These are phyloP conservation scores for Aureobasidium sp. DNA, from an alignment of 2,329 filamentous ascomycete species.

Conservation along the genomic window DNA sequence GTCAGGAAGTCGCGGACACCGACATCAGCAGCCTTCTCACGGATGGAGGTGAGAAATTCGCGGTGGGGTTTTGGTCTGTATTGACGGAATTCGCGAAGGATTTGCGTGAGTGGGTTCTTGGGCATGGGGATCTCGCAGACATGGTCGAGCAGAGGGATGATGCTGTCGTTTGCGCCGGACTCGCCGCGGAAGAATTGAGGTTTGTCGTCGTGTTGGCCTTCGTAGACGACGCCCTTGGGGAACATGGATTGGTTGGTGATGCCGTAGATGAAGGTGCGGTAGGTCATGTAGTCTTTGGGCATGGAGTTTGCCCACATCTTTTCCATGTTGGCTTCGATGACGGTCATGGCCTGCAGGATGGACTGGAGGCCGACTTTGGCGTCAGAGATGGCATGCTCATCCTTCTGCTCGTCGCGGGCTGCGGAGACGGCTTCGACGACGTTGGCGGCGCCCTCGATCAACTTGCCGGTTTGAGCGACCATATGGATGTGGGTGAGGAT, in stretches of 20 bases:
- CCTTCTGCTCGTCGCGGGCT: neutral
- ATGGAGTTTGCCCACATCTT: slow-evolving; percentile 83
- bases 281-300: slow-evolving; percentile 74
- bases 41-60: slow-evolving; percentile 69
- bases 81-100: slow-evolving; percentile 77
- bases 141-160: slow-evolving; percentile 81
- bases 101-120: slow-evolving; percentile 75
- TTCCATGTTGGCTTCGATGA: slow-evolving; percentile 27
- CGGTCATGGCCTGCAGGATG: slow-evolving; percentile 25
- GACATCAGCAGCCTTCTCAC: slow-evolving; percentile 40
- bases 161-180: slow-evolving; percentile 88
- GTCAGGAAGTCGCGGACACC: slow-evolving; percentile 49
- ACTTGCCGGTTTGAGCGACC: slow-evolving; percentile 73
- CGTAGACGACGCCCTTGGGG: slow-evolving; percentile 80
- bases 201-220: slow-evolving; percentile 58
- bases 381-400: slow-evolving; percentile 12
- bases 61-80: slow-evolving; percentile 87
- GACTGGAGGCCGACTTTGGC: slow-evolving; percentile 21
- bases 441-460: slow-evolving; percentile 64
- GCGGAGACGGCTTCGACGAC: slow-evolving; percentile 47
- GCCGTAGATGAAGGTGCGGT: slow-evolving; percentile 95
- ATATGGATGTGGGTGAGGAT: slow-evolving; percentile 95
- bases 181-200: slow-evolving; percentile 82
- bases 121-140: slow-evolving; percentile 82
- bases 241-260: slow-evolving; percentile 94